Base-by-base conservation (phyloP, 2,329 filamentous ascomycete species). In the Cercospora janseana region DNA sequence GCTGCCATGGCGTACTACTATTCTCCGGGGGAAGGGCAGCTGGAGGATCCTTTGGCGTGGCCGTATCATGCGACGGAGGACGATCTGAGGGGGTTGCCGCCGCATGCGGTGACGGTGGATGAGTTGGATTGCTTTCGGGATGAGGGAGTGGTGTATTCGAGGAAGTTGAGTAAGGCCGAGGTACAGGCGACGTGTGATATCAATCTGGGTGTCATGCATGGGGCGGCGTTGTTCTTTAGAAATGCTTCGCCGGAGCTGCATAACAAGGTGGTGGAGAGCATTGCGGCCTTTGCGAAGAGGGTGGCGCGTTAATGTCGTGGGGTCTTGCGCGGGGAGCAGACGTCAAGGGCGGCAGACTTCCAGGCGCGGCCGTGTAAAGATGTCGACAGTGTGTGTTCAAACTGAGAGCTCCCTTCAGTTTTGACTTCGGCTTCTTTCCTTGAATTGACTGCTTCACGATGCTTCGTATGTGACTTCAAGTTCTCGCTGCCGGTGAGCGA, bases 111-210 rank as follows among this genome's bases (percentile, higher is more conserved):
- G 12, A 55, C 54, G 15, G 57, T 66, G 49, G 62, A 64, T 34
- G 63, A 68, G 49, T 41, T 68, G 12, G 65, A 67, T 49, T 60
- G 60, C 13, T 28, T 67, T 34, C 31, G 60, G 7, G 63, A 66
- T 49, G 65, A 67, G 40, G 65, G 64, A 3, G 54, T 61, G 20
- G 55, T 50, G 10, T 66, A 59, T 37, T 58, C 44, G 26, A 38
- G 56, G 27, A 66, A 62, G 46, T 41, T 66, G 45, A 32, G 41
- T 0, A 23, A 23, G 7, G 64, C 65, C n/a, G 64, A 63, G 1
- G 63, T 66, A 10, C 20, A 45, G 23, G 62, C 55, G 6, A 54
- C 50, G 13, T 60, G 53, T 20, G 55, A 60, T 24, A 46, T 66
- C 10, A 64, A 61, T 50, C n/a, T 64, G 10, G 64, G 63, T 0